A percentile compares a stretch with the other conserved stretches of the same genome.
Evolutionary conservation across 2,329 filamentous ascomycete species (phyloP).

Genomic region (Chaetomiaceae sp.): DNA sequence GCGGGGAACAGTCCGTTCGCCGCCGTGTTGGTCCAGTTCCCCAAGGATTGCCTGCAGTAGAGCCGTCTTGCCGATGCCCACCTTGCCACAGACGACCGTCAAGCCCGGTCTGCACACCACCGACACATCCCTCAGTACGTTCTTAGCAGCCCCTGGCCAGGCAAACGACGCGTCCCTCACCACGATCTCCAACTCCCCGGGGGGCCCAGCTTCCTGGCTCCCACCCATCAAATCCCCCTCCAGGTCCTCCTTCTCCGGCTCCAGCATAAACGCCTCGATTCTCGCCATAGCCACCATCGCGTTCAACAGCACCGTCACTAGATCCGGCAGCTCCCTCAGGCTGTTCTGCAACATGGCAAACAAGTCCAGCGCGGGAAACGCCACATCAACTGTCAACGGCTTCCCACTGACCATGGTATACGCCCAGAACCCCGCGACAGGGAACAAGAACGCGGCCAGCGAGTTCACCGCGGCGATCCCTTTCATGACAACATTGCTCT

Average conservation of each 20-base stretch:
- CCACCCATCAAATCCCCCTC: conserved; percentile 32
- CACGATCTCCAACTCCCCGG: conserved; percentile 39
- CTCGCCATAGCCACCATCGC: conserved; percentile 76
- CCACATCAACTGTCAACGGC: conserved; percentile 71
- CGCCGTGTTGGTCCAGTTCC: conserved; percentile 62
- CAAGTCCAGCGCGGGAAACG: conserved; percentile 79
- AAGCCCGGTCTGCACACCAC: conserved; percentile 47
- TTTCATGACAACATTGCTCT: conserved; percentile 59
- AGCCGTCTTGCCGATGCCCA: conserved; percentile 59
- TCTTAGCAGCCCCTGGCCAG: conserved; percentile 65
- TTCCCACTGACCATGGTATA: conserved; percentile 69
- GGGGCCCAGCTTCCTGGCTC: conserved; percentile 11
- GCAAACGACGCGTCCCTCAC: conserved; percentile 67
- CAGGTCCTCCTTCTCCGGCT: conserved; percentile 66
- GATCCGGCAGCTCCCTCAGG: conserved; percentile 67
- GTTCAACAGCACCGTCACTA: conserved; percentile 75
- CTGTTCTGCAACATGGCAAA: conserved; percentile 72
- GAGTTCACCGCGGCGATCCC: conserved; percentile 66
- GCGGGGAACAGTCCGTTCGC: conserved; percentile 42
- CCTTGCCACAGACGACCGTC: conserved; percentile 54
- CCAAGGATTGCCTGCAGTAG: conserved; percentile 56
- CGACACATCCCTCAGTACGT: conserved; percentile 46
- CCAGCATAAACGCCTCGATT: conserved; percentile 81
- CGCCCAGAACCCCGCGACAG: conserved; percentile 74
- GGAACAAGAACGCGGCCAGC: conserved; percentile 69